Percentiles rank a stretch among this genome's conserved stretches.
phyloP scores from a whole-genome alignment of 73 alveolate genomes.

The Uronychia setigera region DNA sequence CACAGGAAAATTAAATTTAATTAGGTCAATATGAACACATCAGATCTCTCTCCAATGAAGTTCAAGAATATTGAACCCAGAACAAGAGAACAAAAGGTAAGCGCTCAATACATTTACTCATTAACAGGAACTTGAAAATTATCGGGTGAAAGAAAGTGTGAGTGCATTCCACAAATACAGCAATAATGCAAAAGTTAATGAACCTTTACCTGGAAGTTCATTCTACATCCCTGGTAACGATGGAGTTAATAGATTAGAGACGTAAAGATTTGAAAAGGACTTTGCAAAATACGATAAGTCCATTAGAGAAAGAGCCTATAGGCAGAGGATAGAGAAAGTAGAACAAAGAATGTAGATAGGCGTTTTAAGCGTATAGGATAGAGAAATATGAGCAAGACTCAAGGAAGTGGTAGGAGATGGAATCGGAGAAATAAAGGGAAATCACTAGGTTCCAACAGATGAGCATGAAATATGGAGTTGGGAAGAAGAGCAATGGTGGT shows the following conservation, averaged over 20 bases:
- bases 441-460: constrained; percentile 73
- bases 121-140: neutral
- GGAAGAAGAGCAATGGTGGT: constrained; percentile 90
- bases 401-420: constrained; percentile 95
- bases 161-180: neutral
- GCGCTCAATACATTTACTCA: neutral
- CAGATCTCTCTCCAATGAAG: no score
- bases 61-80: constrained; percentile 45
- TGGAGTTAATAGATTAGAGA: constrained; percentile 12
- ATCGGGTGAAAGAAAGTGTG: neutral
- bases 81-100: constrained; percentile 14
- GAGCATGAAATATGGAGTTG: constrained; percentile 81
- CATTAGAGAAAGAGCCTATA: no score
- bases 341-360: no score
- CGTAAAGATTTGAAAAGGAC: constrained; percentile 13
- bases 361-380: no score
- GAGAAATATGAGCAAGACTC: constrained; percentile 80
- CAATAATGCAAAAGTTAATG: neutral
- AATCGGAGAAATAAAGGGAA: constrained; percentile 77
- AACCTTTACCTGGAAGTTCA: neutral
- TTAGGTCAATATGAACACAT: no score
- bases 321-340: no score
- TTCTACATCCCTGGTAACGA: neutral
- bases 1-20: no score
- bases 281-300: constrained; percentile 5